A percentile compares a stretch with the other conserved stretches of the same genome.
These are phyloP conservation scores for Phytopythium oedochilum DNA, from an alignment of 352 stramenopile genomes.

Conservation along the genomic window DNA sequence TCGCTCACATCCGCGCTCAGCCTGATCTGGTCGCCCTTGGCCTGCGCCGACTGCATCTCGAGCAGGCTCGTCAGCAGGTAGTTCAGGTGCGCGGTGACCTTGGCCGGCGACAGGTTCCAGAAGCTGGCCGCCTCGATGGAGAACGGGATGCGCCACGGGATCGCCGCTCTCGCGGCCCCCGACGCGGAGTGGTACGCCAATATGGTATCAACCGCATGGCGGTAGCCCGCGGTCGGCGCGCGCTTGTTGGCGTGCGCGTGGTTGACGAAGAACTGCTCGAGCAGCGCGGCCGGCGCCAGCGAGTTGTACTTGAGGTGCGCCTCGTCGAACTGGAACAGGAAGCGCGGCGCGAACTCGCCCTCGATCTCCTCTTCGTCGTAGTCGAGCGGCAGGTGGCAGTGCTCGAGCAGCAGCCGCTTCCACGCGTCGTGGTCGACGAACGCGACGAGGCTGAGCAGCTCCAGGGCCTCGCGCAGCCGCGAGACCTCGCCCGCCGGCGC, in stretches of 20 bases:
- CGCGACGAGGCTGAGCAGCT: conserved; percentile 33
- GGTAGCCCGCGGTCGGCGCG: conserved; percentile 12
- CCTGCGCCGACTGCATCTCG: conserved; percentile 8
- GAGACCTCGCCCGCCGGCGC: conserved; percentile 5
- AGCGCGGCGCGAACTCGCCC: conserved; percentile 15
- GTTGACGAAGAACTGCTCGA: conserved; percentile 23
- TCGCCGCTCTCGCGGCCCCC: conserved; percentile 6
- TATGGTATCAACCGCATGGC: conserved; percentile 15
- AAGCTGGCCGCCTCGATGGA: conserved; percentile 15
- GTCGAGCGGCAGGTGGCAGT: conserved; percentile 21
- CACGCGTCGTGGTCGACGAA: conserved; percentile 24
- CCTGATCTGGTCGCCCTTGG: conserved; percentile 1
- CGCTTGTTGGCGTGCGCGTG: background rate
- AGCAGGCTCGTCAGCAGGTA: conserved; percentile 17
- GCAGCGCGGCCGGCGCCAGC: conserved; percentile 15
- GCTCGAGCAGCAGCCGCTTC: conserved; percentile 24
- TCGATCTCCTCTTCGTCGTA: conserved; percentile 24
- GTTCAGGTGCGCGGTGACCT: conserved; percentile 15
- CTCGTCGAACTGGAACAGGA: conserved; percentile 23
- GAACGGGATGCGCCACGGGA: conserved; percentile 19
- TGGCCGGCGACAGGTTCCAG: conserved; percentile 18
- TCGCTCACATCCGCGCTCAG: background rate
- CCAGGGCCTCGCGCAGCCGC: conserved; percentile 22
- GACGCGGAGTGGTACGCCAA: conserved; percentile 8
- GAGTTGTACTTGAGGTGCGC: conserved; percentile 22